Evolutionary conservation across 345 rosid species (phyloP), one percentile per base, ranked within the genome.

Genomic region (Salix viminalis): DNA sequence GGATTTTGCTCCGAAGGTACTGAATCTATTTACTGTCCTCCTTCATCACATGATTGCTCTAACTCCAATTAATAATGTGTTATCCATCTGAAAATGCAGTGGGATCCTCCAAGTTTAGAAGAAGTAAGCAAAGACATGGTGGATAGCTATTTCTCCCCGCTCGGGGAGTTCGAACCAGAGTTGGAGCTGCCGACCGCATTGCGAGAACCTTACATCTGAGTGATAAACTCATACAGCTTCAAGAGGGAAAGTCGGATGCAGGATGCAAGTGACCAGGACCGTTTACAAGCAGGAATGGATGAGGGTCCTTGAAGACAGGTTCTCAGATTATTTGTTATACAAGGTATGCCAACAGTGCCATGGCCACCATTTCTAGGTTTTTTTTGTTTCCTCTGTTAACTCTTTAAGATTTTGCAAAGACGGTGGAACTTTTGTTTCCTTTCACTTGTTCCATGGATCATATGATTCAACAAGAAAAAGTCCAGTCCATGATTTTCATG

Each of bases 1-100:
- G 80, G 96, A 96, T 80, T 96, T 92, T 82, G 86, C 97, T 83
- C 99, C 99, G 68, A 90, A 96, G 99, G 97, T 91, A 75, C 61
- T 70, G 28, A 9, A 2, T 70, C 52, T 28, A 37, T 21, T 37
- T 41, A 26, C 13, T 1, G 23, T 41, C 69, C 16, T 26, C 13
- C 37, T 19, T 64, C 42, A 24, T 32, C 14, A 4, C 14, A 1
- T 24, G 46, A 16, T 23, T 14, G 75, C 37, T 39, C n/a, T 61
- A 26, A 1, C 41, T 28, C 7, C 4, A 12, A 30, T 56, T 36
- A 10, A 26, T n/a, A 61, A 76, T 54, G 24, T 58, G 60, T 6
- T 34, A 73, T 66, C 32, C 23, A 73, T 62, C 19, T 6, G 11
- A 37, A 68, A 69, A 26, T 85, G 89, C 86, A 89, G 91, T 88